Percentiles rank a stretch among this genome's conserved stretches.
These are phyloP conservation scores for Populus hybrid DNA, from an alignment of 441 rosid species.

Conservation along the genomic window DNA sequence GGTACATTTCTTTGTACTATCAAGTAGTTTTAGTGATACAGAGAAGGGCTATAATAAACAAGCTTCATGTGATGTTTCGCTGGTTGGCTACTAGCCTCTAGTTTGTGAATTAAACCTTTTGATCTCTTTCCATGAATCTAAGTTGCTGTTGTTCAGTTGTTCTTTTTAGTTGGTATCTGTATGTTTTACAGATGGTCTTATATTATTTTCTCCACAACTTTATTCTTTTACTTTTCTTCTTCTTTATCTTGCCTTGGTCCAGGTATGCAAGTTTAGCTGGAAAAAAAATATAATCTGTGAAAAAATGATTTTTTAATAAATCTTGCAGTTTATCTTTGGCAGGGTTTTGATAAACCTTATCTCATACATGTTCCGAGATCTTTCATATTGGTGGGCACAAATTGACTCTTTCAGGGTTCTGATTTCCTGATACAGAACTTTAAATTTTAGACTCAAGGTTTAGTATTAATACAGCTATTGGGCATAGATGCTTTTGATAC, in stretches of 20 bases:
- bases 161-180: not conserved
- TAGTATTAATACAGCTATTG: not conserved
- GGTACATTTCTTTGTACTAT: conserved; percentile 33
- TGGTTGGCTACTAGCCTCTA: not conserved
- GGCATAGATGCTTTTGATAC: conserved; percentile 37
- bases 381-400: not conserved
- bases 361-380: not conserved
- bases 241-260: not conserved
- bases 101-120: not conserved
- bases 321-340: not conserved
- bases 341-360: not conserved
- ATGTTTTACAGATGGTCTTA: not conserved
- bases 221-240: not conserved
- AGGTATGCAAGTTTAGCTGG: not conserved
- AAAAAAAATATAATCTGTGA: not conserved
- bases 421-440: not conserved
- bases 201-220: not conserved
- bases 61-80: not conserved
- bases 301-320: not conserved
- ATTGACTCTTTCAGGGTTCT: not conserved
- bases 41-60: not conserved
- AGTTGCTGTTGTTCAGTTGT: not conserved
- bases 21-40: not conserved
- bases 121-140: not conserved
- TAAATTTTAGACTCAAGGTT: not conserved